Base-by-base conservation (phyloP, 2,329 filamentous ascomycete genomes). In the Nemania sp. region DNA sequence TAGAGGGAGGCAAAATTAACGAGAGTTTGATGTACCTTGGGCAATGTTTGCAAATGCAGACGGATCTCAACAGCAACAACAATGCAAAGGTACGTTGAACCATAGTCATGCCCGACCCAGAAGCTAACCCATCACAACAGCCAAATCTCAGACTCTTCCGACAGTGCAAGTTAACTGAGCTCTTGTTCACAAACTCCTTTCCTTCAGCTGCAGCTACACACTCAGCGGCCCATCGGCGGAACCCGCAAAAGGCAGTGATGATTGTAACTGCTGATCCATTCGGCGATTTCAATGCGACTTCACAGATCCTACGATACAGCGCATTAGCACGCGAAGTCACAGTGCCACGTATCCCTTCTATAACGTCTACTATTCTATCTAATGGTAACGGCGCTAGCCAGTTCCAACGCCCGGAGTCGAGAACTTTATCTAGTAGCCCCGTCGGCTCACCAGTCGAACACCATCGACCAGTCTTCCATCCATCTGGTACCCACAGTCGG, bases 1-100 rank as follows among this genome's bases (percentile, higher is more conserved):
- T 92, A 0, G 96, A 99, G 82, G 96, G 95, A 41, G 96, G 96
- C 61, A 98, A 98, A 82, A 99, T 99, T 79, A 99, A 99, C 77
- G 94, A 98, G 80, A 97, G 93, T 77, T 83, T 99, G 77, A 99
- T 99, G 96, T 98, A 98, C 78, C 87, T 99, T 1, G 96, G 96
- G 0, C 96, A 98, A 77, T 99, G 96, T 78, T 87, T 99, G 74
- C 95, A 98, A 78, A 95, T 97, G 86, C 95, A 98, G 79, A 94
- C 92, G 67, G 93, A 95, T 74, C 86, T 90, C 35, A 90, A 90
- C 51, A 90, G 86, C 70, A 90, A 89, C 51, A 90, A 86, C 70
- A 90, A 89, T 13, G 89, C 87, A 77, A 95, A 93, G 87, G 92
- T 93, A 84, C 54, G 79, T 75, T 5, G 15, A 10, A 45, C 52